Evolutionary conservation across 768 basidiomycete genomes (phyloP).

Genomic region (Daedaleopsis sinensis): DNA sequence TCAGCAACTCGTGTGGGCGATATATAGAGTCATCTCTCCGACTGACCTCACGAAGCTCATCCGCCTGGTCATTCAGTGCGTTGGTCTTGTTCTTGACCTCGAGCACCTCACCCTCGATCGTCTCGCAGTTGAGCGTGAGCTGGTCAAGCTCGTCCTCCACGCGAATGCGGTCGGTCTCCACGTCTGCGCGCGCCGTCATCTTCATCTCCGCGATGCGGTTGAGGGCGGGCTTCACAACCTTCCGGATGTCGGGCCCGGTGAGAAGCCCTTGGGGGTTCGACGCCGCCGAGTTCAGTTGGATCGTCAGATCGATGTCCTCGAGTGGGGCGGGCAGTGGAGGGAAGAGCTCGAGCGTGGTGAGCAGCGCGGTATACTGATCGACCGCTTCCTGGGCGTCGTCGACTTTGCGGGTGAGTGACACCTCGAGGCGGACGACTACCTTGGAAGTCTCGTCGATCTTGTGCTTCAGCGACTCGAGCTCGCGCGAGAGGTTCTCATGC

Average conservation of each 20-base stretch:
- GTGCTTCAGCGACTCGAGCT: slow-evolving; percentile 73
- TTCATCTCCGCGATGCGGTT: slow-evolving; percentile 72
- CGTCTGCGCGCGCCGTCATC: slow-evolving; percentile 63
- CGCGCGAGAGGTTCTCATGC: slow-evolving; percentile 74
- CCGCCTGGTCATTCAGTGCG: slow-evolving; percentile 72
- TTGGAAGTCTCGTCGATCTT: slow-evolving; percentile 78
- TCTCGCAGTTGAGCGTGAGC: slow-evolving; percentile 75
- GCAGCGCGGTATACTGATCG: slow-evolving; percentile 74
- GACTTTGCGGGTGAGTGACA: slow-evolving; percentile 77
- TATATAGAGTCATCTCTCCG: neutral
- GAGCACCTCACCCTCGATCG: slow-evolving; percentile 74
- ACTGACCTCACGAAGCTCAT: slow-evolving; percentile 79
- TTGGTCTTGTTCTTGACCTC: slow-evolving; percentile 76
- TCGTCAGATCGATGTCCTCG: slow-evolving; percentile 71
- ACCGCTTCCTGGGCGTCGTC: slow-evolving; percentile 83
- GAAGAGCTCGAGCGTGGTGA: slow-evolving; percentile 76
- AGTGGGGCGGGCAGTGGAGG: slow-evolving; percentile 74
- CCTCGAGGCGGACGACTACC: slow-evolving; percentile 77
- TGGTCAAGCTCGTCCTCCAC: slow-evolving; percentile 86
- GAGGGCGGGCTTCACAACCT: slow-evolving; percentile 76
- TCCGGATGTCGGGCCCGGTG: slow-evolving; percentile 69
- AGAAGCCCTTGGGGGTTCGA: slow-evolving; percentile 72
- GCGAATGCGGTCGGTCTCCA: slow-evolving; percentile 79
- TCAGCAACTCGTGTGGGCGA: neutral
- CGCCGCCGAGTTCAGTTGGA: slow-evolving; percentile 81